Percentiles rank a stretch among this genome's conserved stretches.
Evolutionary conservation across 1,284 basidiomycete species (phyloP).

Genomic region (Mycena sp.): DNA sequence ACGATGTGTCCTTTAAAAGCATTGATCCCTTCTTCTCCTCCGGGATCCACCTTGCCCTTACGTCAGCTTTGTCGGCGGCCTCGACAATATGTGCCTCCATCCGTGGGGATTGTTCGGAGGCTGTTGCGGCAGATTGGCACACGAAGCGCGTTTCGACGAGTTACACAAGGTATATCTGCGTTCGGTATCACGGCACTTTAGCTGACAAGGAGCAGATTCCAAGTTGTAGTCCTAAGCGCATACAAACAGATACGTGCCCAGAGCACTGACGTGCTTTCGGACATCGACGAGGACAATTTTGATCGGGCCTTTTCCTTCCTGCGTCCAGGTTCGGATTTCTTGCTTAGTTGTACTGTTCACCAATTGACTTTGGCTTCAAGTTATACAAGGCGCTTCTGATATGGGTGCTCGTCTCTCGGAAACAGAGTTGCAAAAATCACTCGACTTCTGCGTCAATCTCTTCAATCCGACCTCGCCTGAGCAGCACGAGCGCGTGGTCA

Average conservation of each 20-base stretch:
- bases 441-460: conserved; percentile 67
- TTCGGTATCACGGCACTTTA: background rate
- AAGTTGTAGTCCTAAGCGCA: conserved; percentile 78
- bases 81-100: conserved; percentile 71
- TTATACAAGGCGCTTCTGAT: conserved; percentile 80
- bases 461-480: conserved; percentile 67
- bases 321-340: conserved; percentile 57
- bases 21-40: conserved; percentile 82
- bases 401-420: conserved; percentile 75
- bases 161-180: conserved; percentile 58
- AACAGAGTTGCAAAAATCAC: conserved; percentile 70
- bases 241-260: conserved; percentile 78
- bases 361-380: conserved; percentile 45
- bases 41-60: conserved; percentile 74
- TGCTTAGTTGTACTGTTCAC: background rate
- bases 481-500: conserved; percentile 52
- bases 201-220: conserved; percentile 55
- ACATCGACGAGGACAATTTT: conserved; percentile 73
- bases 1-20: too few species aligned
- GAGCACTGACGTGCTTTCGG: conserved; percentile 61
- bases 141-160: conserved; percentile 66
- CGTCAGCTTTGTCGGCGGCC: conserved; percentile 69
- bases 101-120: conserved; percentile 63
- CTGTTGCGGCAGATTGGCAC: conserved; percentile 65
- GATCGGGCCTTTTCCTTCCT: conserved; percentile 72